Evolutionary conservation across 805 yeast species (phyloP), one percentile per base, ranked within the genome.

Genomic region (Schizosaccharomyces osmophilus): DNA sequence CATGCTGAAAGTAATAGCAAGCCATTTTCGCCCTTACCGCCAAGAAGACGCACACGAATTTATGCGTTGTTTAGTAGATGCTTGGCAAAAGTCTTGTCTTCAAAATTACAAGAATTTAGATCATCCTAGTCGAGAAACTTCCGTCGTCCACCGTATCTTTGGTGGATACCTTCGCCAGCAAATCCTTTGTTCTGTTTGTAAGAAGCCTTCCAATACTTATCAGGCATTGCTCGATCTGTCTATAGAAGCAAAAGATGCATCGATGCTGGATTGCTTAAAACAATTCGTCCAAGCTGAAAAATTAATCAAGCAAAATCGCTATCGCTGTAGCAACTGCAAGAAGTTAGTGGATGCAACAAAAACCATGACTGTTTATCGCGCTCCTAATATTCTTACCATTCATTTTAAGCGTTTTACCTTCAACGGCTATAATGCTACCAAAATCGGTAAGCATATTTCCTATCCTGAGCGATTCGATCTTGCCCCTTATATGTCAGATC

Each of bases 31-130:
- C 19, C 65, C 63, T 4, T 61, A 64, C 58, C 62, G 67, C 41
- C 98, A 93, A 71, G 97, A 93, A 72, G 98, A 93, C 72, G 85
- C 95, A 0, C 98, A 93, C 72, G 98, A 93, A 72, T 93, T 89
- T 73, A 87, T 84, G 70, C 64, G 67, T 2, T 62, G 61, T 48
- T 62, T 67, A 39, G 54, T 66, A 9, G 69, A 67, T 57, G 63
- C 64, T 13, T 51, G 67, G 54, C 68, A 66, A 45, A 59, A 62
- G 15, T 48, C 69, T 61, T 54, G 32, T 55, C 55, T 41, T 54
- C 61, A 43, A 59, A 29, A 29, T 57, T 36, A 13, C 15, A 22
- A 62, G 48, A 61, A 55, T 45, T 24, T 61, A 62, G 48, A 62
- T 61, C 26, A 66, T 64, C 41, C 61, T 64, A 17, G 61, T 64